Conservation (phyloP, 306 rosid species). For the Sophora flavescens region DNA sequence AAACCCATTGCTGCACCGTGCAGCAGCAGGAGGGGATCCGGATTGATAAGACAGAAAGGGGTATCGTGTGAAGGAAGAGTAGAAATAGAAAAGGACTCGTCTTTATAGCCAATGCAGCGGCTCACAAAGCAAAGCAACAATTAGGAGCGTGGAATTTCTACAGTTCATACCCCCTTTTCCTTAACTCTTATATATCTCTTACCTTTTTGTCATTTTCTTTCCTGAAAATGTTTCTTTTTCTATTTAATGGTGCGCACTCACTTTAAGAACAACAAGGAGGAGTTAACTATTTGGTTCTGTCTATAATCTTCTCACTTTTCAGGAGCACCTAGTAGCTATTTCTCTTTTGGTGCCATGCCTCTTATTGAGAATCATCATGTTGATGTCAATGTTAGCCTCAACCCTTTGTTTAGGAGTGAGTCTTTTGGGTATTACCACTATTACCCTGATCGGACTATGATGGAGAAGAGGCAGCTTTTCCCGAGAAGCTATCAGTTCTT, state of each 20-base stretch:
- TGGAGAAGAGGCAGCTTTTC: conserved; percentile 84
- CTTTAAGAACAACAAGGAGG: neutral
- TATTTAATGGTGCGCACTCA: conserved; percentile 36
- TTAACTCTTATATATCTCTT: neutral
- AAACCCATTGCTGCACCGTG: no score
- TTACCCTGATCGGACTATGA: conserved; percentile 54
- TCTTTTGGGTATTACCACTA: conserved; percentile 56
- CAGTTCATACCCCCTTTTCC: conserved; percentile 26
- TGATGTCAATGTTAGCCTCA: conserved; percentile 11
- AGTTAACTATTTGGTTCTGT: neutral
- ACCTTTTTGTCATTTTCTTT: neutral
- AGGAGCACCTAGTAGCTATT: neutral
- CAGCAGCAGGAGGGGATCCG: no score
- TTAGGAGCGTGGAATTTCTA: conserved; percentile 42
- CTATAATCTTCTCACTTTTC: neutral
- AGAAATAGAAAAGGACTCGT: neutral
- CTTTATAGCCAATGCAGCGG: conserved; percentile 55
- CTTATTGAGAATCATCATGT: conserved; percentile 33
- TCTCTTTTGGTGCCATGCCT: conserved; percentile 37
- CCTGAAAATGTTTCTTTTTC: neutral
- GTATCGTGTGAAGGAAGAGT: neutral
- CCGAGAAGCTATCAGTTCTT: conserved; percentile 86
- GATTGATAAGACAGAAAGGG: neutral
- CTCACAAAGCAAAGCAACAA: conserved; percentile 46
- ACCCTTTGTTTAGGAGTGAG: conserved; percentile 59